Evolutionary conservation across 2,329 filamentous ascomycete genomes (phyloP), one percentile per base, ranked within the genome.

Genomic region (Diaporthe sp.): DNA sequence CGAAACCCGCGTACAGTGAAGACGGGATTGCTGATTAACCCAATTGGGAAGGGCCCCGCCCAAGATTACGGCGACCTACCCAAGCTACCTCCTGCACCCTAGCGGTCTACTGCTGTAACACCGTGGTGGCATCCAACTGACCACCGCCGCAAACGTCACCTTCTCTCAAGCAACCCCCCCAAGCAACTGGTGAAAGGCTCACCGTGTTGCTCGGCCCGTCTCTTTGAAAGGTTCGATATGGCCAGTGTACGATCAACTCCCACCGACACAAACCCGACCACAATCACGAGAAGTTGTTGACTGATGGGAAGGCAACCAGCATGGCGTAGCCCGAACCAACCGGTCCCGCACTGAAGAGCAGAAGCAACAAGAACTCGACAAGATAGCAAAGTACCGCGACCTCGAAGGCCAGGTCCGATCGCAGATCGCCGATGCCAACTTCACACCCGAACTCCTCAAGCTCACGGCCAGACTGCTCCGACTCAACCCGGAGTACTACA

Each of bases 401-500:
- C 86, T 98, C 56, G 94, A 96, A 77, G 86, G 89, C 70, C 84
- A 91, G 71, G 90, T 97, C 50, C 90, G 91, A 71, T 80, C 86
- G n/a, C 92, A 92, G 85, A 93, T 94, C 73, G 78, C 82, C 2
- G 81, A 86, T 68, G 81, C 81, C 75, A 84, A 88, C 77, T 88
- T 87, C 81, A 87, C 87, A 55, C 78, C 85, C 72, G 86, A 91
- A 72, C 89, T 91, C 53, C 90, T 96, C 79, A 85, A 89, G 76
- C 88, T 94, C 71, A 94, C 93, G 44, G 92, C 93, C n/a, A 91
- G 90, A 78, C 89, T 97, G 58, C 88, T 96, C 71, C 89, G 88
- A 61, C 89, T 92, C 79, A 97, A 97, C 82, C 94, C 94, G 35
- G 94, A 97, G 83, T 96, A 96, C 86, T 97, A 97, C 85, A 96